Base-by-base conservation (phyloP, 805 yeast species). In the Kodamaea restingae region DNA sequence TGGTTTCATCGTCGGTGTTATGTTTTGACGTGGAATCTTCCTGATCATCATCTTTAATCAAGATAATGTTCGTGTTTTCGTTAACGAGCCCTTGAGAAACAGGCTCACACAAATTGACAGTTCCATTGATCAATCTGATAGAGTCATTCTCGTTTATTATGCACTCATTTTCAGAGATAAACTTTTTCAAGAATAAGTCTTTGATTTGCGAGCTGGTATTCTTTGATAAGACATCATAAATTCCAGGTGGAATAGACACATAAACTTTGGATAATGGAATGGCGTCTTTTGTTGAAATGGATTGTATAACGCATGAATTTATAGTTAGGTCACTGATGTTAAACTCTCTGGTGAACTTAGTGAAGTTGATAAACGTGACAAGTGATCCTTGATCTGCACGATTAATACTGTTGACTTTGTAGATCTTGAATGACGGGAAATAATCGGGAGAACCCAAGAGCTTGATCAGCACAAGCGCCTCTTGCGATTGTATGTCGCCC, bases 91-190 rank as follows among this genome's bases (percentile, higher is more conserved):
- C 95, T 54, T 85, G 95, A 30, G 73, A 76, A 2, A 77, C 70
- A 0, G 95, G 95, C 48, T 85, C 95, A 54, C 88, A 77, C 17
- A 80, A 70, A 3, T 75, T 49, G 2, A 86, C 71, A 5, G 52
- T 50, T 15, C 84, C 84, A 45, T 71, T 70, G 14, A 77, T 50
- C 4, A 55, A 56, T 14, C 75, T 57, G 2, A 75, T 58, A 6
- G 49, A 36, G 43, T 73, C 77, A 17, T 72, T 75, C 33, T 66
- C 71, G 21, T 67, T 59, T 17, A 63, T 59, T 10, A 67, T 55
- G 2, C 56, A 49, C 2, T 50, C 66, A 18, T 41, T 49, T 20
- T 40, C 38, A 2, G 32, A 32, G 22, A 59, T 47, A 38, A 49
- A 64, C 35, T 51, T 50, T 20, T 52, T 52, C 18, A 61, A 36